Base-by-base conservation (phyloP, 495 filamentous ascomycete species). In the Hypoxylon trugodes region DNA sequence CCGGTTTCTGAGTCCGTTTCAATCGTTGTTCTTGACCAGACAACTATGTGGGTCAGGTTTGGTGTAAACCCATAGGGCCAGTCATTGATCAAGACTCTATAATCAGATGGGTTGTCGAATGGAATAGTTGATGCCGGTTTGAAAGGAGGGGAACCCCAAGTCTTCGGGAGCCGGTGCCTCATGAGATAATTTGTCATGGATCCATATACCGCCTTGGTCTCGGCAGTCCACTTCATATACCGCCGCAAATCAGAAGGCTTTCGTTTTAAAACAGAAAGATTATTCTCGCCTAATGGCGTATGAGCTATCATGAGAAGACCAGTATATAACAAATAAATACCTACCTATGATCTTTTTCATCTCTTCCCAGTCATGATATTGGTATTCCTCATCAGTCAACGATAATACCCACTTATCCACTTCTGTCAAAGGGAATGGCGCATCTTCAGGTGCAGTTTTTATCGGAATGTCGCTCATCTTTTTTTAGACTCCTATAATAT, bases 31-130 rank as follows among this genome's bases (percentile, higher is more conserved):
- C 79, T 75, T 12, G 76, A 76, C 89, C 89, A 92, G 37, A 87
- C 86, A 2, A 90, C 82, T 22, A 92, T 77, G 69, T 92, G 89
- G n/a, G 77, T 77, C 67, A 96, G 90, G 26, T 86, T 89, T 4
- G 85, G 78, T 0, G 71, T 82, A 21, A 93, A 69, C 0, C 89
- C 93, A 71, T 97, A 96, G 0, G 92, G 92, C 93, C 93, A 97
- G 78, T 96, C 92, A 68, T 97, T 97, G 55, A 81, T 78, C 22
- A 96, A 77, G 56, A 96, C 88, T 62, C 82, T 86, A 74, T 85
- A 92, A 78, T 96, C 92, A 41, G 79, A 78, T 16, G 82, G 76
- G 61, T 92, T 81, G 35, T 80, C 81, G 70, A 94, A 93, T 30
- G 90, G 90, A n/a, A 74, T 77, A 25, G 76, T 61, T 12, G 83